phyloP scores from a whole-genome alignment of 2,329 filamentous ascomycete species.

The Penicillium sp. region DNA sequence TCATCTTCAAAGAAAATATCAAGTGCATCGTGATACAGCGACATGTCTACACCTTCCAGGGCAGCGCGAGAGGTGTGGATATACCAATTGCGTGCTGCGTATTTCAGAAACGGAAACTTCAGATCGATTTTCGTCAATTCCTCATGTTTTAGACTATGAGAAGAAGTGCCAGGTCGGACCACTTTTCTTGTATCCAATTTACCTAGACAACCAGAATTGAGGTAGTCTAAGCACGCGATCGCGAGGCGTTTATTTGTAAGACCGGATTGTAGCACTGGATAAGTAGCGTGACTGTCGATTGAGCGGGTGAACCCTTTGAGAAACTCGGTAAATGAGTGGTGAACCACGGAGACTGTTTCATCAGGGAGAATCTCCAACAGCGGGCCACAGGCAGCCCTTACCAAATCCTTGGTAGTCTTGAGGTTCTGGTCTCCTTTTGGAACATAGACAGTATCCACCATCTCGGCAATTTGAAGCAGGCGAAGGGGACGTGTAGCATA shows the following conservation, averaged over 20 bases:
- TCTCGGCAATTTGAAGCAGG: constrained; percentile 43
- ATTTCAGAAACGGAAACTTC: not conserved
- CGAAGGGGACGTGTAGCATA: constrained; percentile 45
- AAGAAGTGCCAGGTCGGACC: too few species aligned
- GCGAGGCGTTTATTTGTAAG: not conserved
- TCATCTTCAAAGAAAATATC: constrained; percentile 2
- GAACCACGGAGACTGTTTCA: constrained; percentile 47
- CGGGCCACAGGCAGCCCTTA: constrained; percentile 39
- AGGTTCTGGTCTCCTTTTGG: not conserved
- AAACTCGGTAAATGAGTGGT: constrained; percentile 53
- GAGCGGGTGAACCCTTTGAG: not conserved
- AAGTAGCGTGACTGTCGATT: not conserved
- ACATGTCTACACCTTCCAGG: not conserved
- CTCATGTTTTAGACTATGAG: too few species aligned
- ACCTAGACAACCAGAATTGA: too few species aligned
- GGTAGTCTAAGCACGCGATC: not conserved
- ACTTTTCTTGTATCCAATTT: not conserved
- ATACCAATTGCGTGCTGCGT: not conserved
- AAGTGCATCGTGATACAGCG: not conserved
- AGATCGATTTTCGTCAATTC: not conserved
- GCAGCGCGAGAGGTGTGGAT: not conserved
- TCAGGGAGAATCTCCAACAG: constrained; percentile 48
- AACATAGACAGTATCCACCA: constrained; percentile 10
- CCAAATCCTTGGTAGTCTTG: not conserved
- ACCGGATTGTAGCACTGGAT: not conserved